Base-by-base conservation (phyloP, 2,329 filamentous ascomycete species). In the Alternaria conjuncta region DNA sequence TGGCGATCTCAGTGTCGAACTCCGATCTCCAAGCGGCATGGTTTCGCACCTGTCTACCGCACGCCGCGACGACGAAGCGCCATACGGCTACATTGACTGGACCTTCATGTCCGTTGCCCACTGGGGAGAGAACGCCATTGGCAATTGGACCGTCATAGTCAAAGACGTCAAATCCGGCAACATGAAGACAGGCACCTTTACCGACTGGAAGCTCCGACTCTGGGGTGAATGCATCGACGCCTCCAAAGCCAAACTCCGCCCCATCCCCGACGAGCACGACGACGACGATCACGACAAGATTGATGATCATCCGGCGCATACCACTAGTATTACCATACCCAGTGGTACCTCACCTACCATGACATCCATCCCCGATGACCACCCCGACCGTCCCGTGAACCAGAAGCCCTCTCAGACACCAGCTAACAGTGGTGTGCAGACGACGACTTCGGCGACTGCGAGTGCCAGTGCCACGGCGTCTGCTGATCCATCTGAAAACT, bases 101-200 rank as follows among this genome's bases (percentile, higher is more conserved):
- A 98, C 95, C 0, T 99, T 99, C 75, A 99, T 99, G 96, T 96
- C 91, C 65, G 96, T 99, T 41, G 94, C 90, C 67, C 96, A 99
- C 79, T 99, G 94, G 93, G 96, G 96, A 53, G 96, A 99, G 81
- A 86, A 87, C 46, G 94, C 94, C 63, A 80, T 94, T 61, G 96
- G 96, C 56, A 94, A 88, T 21, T 99, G 96, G 96, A 97, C 92
- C 0, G 86, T 99, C 43, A 84, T 97, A 55, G 89, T 98, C 74
- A 96, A 94, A 73, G 96, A 99, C 77, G 91, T 91, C 20, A 84
- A 88, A 18, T 53, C 70, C 25, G 86, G 90, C 63, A 97, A 99
- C 77, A 86, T 91, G 6, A 84, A 91, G 79, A 88, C 84, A 6
- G 96, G 96, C 68, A 89, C 84, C 10, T 96, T 98, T 73, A 86